Conservation (phyloP, 768 basidiomycete species). For the Lactarius tabidus region DNA sequence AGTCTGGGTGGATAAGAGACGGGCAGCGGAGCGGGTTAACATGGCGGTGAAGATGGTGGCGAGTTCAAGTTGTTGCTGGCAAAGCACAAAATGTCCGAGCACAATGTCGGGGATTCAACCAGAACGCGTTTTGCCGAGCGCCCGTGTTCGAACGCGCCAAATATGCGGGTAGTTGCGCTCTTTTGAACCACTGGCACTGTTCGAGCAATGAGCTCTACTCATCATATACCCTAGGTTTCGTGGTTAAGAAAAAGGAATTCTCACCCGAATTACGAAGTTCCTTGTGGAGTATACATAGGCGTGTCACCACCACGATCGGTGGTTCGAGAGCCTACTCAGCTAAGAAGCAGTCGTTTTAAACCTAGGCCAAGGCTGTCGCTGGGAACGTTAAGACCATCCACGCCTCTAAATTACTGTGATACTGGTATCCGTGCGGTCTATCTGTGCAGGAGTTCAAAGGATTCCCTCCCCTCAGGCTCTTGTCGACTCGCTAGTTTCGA, state of each 20-base stretch:
- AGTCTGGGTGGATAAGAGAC: slow-evolving; percentile 49
- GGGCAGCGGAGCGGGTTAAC: slow-evolving; percentile 63
- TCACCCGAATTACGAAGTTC: background rate
- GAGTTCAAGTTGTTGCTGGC: background rate
- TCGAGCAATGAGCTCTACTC: background rate
- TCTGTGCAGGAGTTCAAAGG: background rate
- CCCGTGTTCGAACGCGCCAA: background rate
- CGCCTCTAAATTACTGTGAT: background rate
- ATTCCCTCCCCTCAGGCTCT: background rate
- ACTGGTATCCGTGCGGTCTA: background rate
- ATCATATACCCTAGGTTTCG: background rate
- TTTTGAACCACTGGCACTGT: background rate
- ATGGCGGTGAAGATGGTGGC: slow-evolving; percentile 36
- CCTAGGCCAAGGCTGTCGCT: background rate
- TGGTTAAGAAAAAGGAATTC: background rate
- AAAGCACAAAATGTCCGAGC: slow-evolving; percentile 1
- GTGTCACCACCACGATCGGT: background rate
- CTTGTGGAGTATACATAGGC: background rate
- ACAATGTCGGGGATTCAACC: slow-evolving; percentile 6
- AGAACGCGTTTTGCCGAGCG: slow-evolving; percentile 3
- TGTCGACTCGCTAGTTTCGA: background rate
- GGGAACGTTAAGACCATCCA: background rate
- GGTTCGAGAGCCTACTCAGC: background rate
- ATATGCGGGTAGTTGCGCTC: background rate
- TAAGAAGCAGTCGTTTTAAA: background rate